A percentile compares a stretch with the other conserved stretches of the same genome.
Evolutionary conservation across 2,329 filamentous ascomycete species (phyloP).

Genomic region (Nannizzia gypsea): DNA sequence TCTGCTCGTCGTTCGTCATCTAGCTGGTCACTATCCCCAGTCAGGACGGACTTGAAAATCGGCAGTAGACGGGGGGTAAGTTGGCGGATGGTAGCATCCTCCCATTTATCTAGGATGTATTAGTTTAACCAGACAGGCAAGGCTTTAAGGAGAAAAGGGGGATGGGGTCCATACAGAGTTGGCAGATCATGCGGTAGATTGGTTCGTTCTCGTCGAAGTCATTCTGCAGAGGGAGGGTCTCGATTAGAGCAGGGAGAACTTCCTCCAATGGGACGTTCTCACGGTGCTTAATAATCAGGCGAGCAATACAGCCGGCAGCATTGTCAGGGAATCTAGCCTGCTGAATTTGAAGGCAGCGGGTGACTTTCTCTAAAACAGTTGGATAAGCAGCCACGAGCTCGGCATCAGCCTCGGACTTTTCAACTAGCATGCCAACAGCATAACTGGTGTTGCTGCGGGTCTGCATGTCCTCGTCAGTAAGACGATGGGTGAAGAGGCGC

Average conservation of each 20-base stretch:
- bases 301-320: conserved; percentile 76
- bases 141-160: not conserved
- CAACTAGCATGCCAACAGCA: conserved; percentile 71
- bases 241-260: conserved; percentile 68
- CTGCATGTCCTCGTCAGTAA: conserved; percentile 80
- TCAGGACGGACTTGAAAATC: conserved; percentile 37
- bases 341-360: conserved; percentile 66
- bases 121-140: not conserved
- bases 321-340: conserved; percentile 84
- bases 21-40: conserved; percentile 35
- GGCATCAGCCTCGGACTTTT: conserved; percentile 62
- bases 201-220: conserved; percentile 96
- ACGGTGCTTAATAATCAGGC: conserved; percentile 86
- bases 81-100: conserved; percentile 34
- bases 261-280: conserved; percentile 67
- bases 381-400: conserved; percentile 65
- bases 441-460: conserved; percentile 94
- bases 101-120: conserved; percentile 30
- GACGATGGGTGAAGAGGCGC: conserved; percentile 70
- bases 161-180: conserved; percentile 68
- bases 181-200: conserved; percentile 79
- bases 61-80: conserved; percentile 38
- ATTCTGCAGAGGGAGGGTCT: conserved; percentile 73
- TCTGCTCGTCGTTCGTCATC: conserved; percentile 38
- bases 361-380: conserved; percentile 70